Evolutionary conservation across 2,329 filamentous ascomycete species (phyloP), one percentile per base, ranked within the genome.

Genomic region (Rhexocercosporidium sp.): DNA sequence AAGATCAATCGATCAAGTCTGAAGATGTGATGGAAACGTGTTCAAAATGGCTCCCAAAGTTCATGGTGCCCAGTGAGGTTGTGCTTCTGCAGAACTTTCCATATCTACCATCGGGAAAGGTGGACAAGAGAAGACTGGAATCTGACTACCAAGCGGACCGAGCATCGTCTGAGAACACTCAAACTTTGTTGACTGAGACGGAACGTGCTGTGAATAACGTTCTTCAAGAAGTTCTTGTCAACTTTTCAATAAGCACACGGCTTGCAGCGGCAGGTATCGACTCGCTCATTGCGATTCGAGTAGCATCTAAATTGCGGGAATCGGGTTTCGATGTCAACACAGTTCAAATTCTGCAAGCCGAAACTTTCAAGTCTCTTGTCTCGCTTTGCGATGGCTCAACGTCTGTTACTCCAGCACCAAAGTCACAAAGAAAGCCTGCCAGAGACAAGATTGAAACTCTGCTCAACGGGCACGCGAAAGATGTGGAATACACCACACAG

Each of bases 51-150:
- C 83, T 97, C 1, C 93, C 94, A 0, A 82, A 84, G 3, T 96
- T 90, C 75, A 97, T 97, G 94, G 80, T 96, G 1, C 94, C 94
- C 0, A 85, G 86, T 3, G 91, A 96, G 68, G 81, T 96, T 27
- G 78, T 93, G 0, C 74, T 91, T 1, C 79, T 91, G 69, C 71
- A 83, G 0, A 81, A 84, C 9, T 89, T 97, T 65, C 93, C 93
- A 0, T 88, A 90, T 62, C 81, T 97, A 22, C 83, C 93, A 2
- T 97, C 93, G 0, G 94, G 94, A 0, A 97, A 97, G 75, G 84
- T 94, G 16, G 91, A 97, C 74, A 88, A 88, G 61, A 90, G 88
- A 72, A 79, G 78, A 14, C 79, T 97, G 8, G 83, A 88, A 71
- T 76, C 81, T 0, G 80, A 86, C 8, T 92, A 90, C 72, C 71